Evolutionary conservation across 2,329 filamentous ascomycete species (phyloP), one percentile per base, ranked within the genome.

Genomic region (Calonectria pteridis): DNA sequence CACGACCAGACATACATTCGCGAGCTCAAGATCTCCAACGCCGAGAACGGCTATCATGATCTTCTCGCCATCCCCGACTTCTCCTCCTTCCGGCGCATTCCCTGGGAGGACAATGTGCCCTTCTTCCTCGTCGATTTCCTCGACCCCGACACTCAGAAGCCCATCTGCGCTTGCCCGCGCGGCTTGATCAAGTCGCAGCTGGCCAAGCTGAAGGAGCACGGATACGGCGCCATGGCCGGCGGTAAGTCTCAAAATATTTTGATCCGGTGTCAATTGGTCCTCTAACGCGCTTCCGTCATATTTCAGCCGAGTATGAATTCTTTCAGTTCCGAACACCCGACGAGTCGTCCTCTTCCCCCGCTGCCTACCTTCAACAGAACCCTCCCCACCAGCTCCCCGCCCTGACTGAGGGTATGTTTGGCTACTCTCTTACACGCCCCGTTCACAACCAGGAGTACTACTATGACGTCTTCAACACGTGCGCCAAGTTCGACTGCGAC

Each of bases 351-450:
- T 91, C 93, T 35, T 92, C 94, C 0, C 94, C 95, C 1, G 94
- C 95, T 29, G 86, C 89, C 10, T 98, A 94, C 83, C 90, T 97
- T 46, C 89, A 91, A 80, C 87, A 93, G 9, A 95, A 97, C 83
- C 90, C 94, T 0, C 91, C 94, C 18, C 87, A 93, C 63, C 84
- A 91, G n/a, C 89, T 98, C 11, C 95, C 95, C 0, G 88, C 94
- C 29, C 86, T 98, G 65, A 98, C 96, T 11, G 94, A 98, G 82
- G 96, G 96, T 81, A 98, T 98, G 96, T 98, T 98, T 80, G 96
- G 95, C 73, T 98, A 98, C 87, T 97, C 94, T 76, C 87, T 98
- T 77, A 98, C 94, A 13, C 89, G 95, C 28, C 94, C 96, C 0
- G 91, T 96, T 1, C 95, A 97, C 82, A 98, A 98, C 84, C 93